Conservation (phyloP, 805 yeast species). For the Metschnikowia picachoensis region DNA sequence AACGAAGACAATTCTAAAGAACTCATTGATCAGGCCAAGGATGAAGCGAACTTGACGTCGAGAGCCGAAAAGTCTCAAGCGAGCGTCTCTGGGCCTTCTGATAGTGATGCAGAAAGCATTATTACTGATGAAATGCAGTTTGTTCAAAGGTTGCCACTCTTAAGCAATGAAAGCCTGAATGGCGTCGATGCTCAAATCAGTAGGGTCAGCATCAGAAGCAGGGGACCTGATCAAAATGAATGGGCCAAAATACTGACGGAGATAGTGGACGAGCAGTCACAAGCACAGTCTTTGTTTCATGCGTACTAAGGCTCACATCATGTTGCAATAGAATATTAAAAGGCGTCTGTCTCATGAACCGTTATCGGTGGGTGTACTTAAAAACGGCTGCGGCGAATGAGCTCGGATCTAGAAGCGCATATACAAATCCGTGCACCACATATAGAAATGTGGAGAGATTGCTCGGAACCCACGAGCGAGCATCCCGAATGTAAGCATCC, state of each 20-base stretch:
- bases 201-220: neutral
- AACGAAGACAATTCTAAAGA: slow-evolving; percentile 1
- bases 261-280: slow-evolving; percentile 20
- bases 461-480: neutral
- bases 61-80: neutral
- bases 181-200: slow-evolving; percentile 12
- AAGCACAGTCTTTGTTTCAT: slow-evolving; percentile 22
- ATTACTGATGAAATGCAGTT: slow-evolving; percentile 20
- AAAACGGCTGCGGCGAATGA: neutral
- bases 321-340: no score
- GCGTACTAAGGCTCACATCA: slow-evolving; percentile 13
- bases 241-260: slow-evolving; percentile 22
- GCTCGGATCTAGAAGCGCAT: neutral
- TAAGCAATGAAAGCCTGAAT: slow-evolving; percentile 22
- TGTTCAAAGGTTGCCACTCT: slow-evolving; percentile 26
- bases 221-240: slow-evolving; percentile 1
- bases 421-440: slow-evolving; percentile 1
- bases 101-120: slow-evolving; percentile 12
- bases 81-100: neutral
- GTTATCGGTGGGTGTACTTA: no score
- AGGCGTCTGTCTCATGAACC: no score
- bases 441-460: neutral
- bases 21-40: neutral
- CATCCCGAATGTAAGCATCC: no score
- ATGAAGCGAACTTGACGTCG: neutral